These are phyloP conservation scores for Solanum aculeatissimum DNA, from an alignment of 305 asterid species.

Conservation along the genomic window DNA sequence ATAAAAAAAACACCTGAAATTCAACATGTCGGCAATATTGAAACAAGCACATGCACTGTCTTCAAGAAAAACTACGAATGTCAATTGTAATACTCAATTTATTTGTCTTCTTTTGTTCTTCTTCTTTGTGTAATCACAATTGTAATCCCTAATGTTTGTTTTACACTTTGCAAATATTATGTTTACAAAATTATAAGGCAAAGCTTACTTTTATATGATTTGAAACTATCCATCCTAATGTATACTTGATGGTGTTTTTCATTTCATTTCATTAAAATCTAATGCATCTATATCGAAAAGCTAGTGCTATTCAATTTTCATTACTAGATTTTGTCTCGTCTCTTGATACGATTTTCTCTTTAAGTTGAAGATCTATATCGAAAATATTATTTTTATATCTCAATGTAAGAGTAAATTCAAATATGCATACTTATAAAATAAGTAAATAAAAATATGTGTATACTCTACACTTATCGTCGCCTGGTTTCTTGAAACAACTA, in stretches of 20 bases:
- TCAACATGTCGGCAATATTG: slow-evolving; percentile 1
- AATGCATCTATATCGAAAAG: too few relatives aligned
- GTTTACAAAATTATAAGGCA: not conserved
- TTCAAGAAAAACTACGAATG: not conserved
- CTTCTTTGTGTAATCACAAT: not conserved
- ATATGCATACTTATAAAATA: too few relatives aligned
- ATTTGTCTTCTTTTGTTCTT: not conserved
- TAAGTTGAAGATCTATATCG: not conserved
- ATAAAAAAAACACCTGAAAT: not conserved
- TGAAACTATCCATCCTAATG: not conserved
- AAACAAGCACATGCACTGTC: slow-evolving; percentile 8
- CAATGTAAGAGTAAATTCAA: too few relatives aligned
- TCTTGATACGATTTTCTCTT: not conserved
- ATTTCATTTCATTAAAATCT: too few relatives aligned
- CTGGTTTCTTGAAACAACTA: not conserved
- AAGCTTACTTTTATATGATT: not conserved
- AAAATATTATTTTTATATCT: not conserved
- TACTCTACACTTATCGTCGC: too few relatives aligned
- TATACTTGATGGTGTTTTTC: not conserved
- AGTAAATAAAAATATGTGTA: too few relatives aligned
- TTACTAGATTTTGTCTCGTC: not conserved
- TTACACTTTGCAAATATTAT: not conserved
- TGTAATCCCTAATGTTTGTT: too few relatives aligned
- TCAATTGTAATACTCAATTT: not conserved
- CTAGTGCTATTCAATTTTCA: not conserved